Evolutionary conservation across 2,329 filamentous ascomycete genomes (phyloP).

Genomic region (Allantophomopsis cytisporea): DNA sequence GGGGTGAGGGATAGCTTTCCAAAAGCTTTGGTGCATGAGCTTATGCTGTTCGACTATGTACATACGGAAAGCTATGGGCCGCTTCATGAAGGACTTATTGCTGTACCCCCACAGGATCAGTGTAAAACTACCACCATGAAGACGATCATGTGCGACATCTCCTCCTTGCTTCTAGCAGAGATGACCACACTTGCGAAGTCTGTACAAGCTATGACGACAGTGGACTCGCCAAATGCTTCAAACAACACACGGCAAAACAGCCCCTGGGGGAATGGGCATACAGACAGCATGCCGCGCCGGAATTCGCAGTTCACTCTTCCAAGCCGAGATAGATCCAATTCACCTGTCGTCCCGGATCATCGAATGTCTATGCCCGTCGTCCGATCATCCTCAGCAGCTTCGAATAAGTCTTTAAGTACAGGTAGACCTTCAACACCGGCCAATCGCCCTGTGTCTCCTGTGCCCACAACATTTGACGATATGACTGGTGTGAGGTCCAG

Average conservation of each 20-base stretch:
- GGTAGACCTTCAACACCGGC: constrained; percentile 23
- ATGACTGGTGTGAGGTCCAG: constrained; percentile 7
- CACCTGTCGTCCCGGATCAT: constrained; percentile 39
- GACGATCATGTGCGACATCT: constrained; percentile 68
- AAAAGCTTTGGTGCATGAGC: constrained; percentile 62
- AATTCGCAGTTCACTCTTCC: constrained; percentile 41
- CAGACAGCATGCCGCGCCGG: constrained; percentile 28
- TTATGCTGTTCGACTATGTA: constrained; percentile 67
- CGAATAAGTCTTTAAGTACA: constrained; percentile 13
- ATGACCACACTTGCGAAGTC: constrained; percentile 63
- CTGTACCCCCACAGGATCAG: constrained; percentile 53
- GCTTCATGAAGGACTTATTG: constrained; percentile 53
- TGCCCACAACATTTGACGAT: constrained; percentile 12
- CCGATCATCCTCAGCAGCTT: constrained; percentile 18
- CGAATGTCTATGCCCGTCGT: constrained; percentile 70
- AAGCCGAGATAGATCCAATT: constrained; percentile 31
- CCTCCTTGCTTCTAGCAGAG: constrained; percentile 59
- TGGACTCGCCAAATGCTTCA: constrained; percentile 57
- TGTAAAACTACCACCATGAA: constrained; percentile 71
- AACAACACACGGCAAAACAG: constrained; percentile 26
- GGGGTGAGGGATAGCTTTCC: constrained; percentile 59
- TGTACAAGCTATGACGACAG: constrained; percentile 57
- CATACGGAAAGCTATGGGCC: constrained; percentile 31
- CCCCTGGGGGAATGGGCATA: constrained; percentile 26
- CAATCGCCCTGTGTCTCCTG: constrained; percentile 6